phyloP scores from a whole-genome alignment of 768 basidiomycete species.

The Russula compacta region DNA sequence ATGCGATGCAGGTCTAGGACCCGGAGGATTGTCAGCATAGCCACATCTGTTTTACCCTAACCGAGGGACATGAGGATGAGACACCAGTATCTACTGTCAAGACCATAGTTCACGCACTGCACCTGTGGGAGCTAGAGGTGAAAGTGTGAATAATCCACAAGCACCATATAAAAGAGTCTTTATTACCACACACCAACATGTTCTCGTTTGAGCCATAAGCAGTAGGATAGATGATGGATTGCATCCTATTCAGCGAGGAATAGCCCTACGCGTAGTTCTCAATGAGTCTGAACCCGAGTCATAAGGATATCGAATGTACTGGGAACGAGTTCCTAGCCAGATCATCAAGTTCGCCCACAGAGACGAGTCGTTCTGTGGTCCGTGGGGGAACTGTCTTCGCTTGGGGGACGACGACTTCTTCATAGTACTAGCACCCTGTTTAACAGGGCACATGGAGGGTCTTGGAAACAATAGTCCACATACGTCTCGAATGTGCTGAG shows the following conservation, averaged over 20 bases:
- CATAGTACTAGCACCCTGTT: constrained; percentile 33
- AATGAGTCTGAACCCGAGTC: not conserved
- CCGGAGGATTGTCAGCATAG: constrained; percentile 87
- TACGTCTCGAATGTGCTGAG: constrained; percentile 59
- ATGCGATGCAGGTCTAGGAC: constrained; percentile 66
- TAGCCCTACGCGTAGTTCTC: constrained; percentile 54
- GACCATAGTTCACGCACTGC: constrained; percentile 49
- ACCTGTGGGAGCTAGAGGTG: constrained; percentile 80
- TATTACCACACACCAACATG: constrained; percentile 78
- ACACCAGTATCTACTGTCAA: not conserved
- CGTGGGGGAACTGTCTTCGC: constrained; percentile 68
- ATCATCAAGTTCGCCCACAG: constrained; percentile 63
- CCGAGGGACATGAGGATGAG: not conserved
- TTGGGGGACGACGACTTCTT: constrained; percentile 88
- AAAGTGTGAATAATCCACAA: not conserved
- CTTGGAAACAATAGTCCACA: constrained; percentile 5
- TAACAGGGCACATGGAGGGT: not conserved
- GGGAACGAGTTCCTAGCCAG: constrained; percentile 78
- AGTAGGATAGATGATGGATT: constrained; percentile 88
- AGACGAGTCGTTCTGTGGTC: constrained; percentile 58
- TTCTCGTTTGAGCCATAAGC: constrained; percentile 97
- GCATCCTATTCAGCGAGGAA: constrained; percentile 79
- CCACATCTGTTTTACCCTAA: constrained; percentile 98
- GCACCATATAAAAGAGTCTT: not conserved
- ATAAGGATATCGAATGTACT: constrained; percentile 34